Evolutionary conservation across 345 rosid genomes (phyloP).

Genomic region (Angophora floribunda): DNA sequence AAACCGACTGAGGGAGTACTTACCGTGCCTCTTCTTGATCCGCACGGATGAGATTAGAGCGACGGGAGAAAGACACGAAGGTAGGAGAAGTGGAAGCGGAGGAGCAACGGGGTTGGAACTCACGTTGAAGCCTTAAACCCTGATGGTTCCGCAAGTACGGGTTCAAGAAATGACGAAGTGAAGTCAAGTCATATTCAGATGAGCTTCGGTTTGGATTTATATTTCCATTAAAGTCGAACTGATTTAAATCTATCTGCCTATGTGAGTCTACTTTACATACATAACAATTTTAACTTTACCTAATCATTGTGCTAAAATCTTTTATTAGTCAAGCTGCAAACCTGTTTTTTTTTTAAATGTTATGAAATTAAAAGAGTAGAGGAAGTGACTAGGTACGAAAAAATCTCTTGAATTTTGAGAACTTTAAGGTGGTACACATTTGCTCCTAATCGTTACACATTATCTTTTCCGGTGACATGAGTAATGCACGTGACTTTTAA

Average conservation of each 20-base stretch:
- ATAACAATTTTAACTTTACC: background rate
- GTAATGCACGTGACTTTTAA: background rate
- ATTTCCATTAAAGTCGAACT: too few relatives aligned
- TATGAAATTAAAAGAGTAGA: background rate
- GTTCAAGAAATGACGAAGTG: background rate
- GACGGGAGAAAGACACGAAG: background rate
- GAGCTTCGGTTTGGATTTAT: background rate
- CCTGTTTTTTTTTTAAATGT: background rate
- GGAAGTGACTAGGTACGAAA: fast-evolving
- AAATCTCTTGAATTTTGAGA: background rate
- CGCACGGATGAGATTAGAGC: background rate
- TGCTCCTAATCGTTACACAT: background rate
- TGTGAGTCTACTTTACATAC: background rate
- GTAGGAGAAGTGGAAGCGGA: background rate
- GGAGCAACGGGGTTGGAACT: background rate
- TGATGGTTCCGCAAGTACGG: background rate
- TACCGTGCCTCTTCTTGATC: background rate
- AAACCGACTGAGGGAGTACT: background rate
- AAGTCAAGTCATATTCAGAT: background rate
- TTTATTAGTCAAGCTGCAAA: background rate
- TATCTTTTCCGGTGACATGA: background rate
- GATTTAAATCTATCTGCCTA: too few relatives aligned
- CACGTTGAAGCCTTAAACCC: background rate
- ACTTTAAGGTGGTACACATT: background rate
- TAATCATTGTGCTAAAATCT: background rate